These are phyloP conservation scores for Trifolium pratense DNA, from an alignment of 306 rosid species.

Conservation along the genomic window DNA sequence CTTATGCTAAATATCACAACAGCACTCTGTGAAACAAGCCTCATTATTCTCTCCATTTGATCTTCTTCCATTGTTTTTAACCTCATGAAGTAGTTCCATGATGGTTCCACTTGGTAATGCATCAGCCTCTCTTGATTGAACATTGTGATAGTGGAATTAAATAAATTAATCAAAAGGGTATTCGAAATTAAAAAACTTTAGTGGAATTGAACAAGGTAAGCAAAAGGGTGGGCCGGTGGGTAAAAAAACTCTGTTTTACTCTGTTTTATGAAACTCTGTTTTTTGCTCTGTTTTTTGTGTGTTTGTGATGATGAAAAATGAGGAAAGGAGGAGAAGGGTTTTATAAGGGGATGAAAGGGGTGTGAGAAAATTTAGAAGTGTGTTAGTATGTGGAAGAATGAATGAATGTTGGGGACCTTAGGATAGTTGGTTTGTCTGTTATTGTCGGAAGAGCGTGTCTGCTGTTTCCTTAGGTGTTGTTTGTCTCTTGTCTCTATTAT, in stretches of 20 bases:
- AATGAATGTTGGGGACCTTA: background rate
- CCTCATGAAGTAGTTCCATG: slow-evolving; percentile 54
- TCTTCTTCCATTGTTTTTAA: slow-evolving; percentile 50
- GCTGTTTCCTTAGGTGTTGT: background rate
- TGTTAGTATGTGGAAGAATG: background rate
- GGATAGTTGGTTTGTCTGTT: slow-evolving; percentile 8
- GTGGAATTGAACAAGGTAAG: background rate
- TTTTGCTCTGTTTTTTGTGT: background rate
- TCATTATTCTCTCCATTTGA: slow-evolving; percentile 61
- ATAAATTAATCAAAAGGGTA: background rate
- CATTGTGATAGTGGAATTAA: background rate
- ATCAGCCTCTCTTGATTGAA: slow-evolving; percentile 34
- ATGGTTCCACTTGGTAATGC: slow-evolving; percentile 66
- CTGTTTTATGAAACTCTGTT: background rate
- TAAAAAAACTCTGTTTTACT: background rate
- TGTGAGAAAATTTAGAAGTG: background rate
- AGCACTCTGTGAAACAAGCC: slow-evolving; percentile 74
- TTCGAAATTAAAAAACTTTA: background rate
- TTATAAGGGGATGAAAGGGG: slow-evolving; percentile 4
- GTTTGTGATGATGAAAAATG: background rate
- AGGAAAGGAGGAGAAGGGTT: background rate
- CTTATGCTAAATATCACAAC: slow-evolving; percentile 87
- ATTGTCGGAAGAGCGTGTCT: slow-evolving; percentile 12
- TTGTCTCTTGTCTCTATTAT: background rate
- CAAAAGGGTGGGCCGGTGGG: background rate